Percentiles rank a stretch among this genome's conserved stretches.
Conservation (phyloP, 345 rosid genomes). For the Brassica juncea region DNA sequence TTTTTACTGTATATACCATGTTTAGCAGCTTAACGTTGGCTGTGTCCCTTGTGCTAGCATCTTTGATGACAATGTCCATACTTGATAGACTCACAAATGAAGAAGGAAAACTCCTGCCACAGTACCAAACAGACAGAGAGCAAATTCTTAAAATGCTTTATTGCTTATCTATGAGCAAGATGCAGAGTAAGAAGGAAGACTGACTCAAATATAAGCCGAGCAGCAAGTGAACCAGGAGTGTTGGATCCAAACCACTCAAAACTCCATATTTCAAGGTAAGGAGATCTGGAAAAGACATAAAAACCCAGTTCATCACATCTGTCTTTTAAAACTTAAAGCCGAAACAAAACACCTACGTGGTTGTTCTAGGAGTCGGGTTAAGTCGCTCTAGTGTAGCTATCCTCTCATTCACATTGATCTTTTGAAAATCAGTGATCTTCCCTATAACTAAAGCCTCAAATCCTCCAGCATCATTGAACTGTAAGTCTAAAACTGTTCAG, state of each 20-base stretch:
- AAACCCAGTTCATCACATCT: conserved; percentile 43
- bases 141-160: neutral
- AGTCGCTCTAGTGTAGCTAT: conserved; percentile 80
- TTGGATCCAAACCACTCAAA: conserved; percentile 70
- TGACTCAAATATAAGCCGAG: conserved; percentile 63
- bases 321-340: neutral
- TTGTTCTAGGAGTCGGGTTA: conserved; percentile 87
- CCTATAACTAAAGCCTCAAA: conserved; percentile 77
- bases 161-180: neutral
- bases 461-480: conserved; percentile 94
- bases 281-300: conserved; percentile 76
- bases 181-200: conserved; percentile 28
- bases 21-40: no score
- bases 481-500: neutral
- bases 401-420: conserved; percentile 85
- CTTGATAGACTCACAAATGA: no score
- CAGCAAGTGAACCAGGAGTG: no score
- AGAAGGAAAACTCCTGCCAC: conserved; percentile 69
- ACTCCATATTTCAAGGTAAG: conserved; percentile 86
- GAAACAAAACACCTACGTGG: conserved; percentile 62
- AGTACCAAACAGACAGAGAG: neutral
- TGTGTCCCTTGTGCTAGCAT: no score
- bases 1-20: no score
- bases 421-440: conserved; percentile 63
- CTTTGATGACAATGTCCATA: no score